These are phyloP conservation scores for Nemania bipapillata DNA, from an alignment of 2,329 filamentous ascomycete genomes.

Conservation along the genomic window DNA sequence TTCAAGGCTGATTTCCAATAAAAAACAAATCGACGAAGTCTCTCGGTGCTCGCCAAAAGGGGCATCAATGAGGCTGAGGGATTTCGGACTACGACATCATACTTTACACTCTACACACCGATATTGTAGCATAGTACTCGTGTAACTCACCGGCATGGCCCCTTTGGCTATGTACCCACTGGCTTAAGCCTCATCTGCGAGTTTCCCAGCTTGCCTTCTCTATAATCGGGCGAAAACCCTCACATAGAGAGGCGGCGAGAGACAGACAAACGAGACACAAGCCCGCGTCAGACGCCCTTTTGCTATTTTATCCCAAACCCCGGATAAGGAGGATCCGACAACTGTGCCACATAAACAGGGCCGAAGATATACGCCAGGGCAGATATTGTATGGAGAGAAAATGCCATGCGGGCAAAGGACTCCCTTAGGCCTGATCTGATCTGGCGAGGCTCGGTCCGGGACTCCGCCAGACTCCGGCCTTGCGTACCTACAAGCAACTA, in stretches of 20 bases:
- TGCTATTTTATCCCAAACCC: background rate
- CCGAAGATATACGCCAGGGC: background rate
- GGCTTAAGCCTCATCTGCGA: background rate
- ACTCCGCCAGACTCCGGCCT: background rate
- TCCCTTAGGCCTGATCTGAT: background rate
- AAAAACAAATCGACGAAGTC: background rate
- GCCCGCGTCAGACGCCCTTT: constrained; percentile 2
- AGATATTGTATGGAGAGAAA: background rate
- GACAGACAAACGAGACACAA: background rate
- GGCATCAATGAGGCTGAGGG: constrained; percentile 3
- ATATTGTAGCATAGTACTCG: background rate
- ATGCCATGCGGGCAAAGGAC: background rate
- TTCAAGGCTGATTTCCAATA: background rate
- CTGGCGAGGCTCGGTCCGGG: background rate
- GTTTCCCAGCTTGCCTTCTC: background rate
- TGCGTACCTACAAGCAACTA: background rate
- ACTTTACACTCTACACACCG: background rate
- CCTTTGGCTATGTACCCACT: background rate
- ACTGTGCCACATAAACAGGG: constrained; percentile 8
- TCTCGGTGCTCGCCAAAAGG: background rate
- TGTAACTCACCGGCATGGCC: background rate
- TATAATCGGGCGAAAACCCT: background rate
- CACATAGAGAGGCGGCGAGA: background rate
- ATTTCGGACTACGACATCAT: background rate
- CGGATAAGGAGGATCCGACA: background rate